Base-by-base conservation (phyloP, 1,139 yeast genomes). In the Geotrichum europaeum region DNA sequence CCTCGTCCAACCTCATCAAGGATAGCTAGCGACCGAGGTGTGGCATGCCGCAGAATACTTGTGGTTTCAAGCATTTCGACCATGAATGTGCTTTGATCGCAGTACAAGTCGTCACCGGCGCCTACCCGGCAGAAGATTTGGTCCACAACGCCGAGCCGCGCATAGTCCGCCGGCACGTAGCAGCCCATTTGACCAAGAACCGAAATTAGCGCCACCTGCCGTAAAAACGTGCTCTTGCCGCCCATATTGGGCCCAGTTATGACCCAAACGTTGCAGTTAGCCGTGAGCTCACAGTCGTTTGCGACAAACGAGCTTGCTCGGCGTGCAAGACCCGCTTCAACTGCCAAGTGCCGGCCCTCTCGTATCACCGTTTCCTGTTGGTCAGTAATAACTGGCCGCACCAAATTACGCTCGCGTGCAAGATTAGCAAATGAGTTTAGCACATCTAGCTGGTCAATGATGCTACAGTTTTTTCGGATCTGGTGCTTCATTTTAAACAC, bases 211-310 rank as follows among this genome's bases (percentile, higher is more conserved):
- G 97, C 98, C 69, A 87, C 88, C 67, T 92, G 98, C 55, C 98
- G 80, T 57, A 94, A 75, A 68, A 84, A 94, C 0, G 98, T 92
- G 53, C 96, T 88, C 69, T 94, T 94, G 0, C 99, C 99, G 3
- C 98, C 98, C 98, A 94, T 94, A 70, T 94, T 94, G 1, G 98
- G 98, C 1, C 99, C 99, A 0, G 97, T 86, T 4, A 94, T 84
- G 9, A 94, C 79, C 92, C 96, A 89, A 15, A 80, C 67, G 12
- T 73, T 69, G 43, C 59, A 45, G 1, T 74, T 69, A 4, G 70
- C 64, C 0, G 74, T 65, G 10, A 84, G 69, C 1, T 74, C 66
- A 66, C 89, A 83, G 68, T 86, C 84, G 70, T 94, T 94, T 0
- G 87, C 77, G 0, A 81, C 82, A 69, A 91, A 94, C 62, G 80